Evolutionary conservation across 257 asterid genomes (phyloP).

Genomic region (Oldenlandia corymbosa): DNA sequence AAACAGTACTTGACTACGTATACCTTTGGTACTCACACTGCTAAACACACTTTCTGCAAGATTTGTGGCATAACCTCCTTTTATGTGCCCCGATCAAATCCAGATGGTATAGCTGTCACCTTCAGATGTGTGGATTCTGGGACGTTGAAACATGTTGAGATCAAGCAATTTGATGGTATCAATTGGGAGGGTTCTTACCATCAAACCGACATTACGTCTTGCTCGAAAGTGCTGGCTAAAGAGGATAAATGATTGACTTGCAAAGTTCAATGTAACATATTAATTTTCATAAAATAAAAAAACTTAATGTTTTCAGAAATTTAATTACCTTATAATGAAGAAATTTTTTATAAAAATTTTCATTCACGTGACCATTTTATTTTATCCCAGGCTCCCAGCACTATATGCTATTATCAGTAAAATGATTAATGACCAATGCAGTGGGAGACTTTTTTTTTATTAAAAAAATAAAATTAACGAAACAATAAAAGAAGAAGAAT

Average conservation of each 20-base stretch:
- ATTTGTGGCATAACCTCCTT: slow-evolving; percentile 85
- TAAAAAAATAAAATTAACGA: too few species aligned
- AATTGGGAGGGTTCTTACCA: slow-evolving; percentile 61
- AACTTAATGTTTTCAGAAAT: too few species aligned
- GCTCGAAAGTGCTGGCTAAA: slow-evolving; percentile 32
- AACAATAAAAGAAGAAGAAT: too few species aligned
- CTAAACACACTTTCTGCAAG: slow-evolving; percentile 80
- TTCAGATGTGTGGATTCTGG: slow-evolving; percentile 63
- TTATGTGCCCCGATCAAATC: slow-evolving; percentile 76
- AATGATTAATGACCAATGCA: too few species aligned
- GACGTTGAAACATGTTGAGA: slow-evolving; percentile 59
- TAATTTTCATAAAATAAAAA: too few species aligned
- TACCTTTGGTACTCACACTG: slow-evolving; percentile 75
- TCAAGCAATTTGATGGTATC: slow-evolving; percentile 53
- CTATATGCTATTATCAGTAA: too few species aligned
- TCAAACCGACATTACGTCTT: slow-evolving; percentile 39
- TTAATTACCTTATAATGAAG: too few species aligned
- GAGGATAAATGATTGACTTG: slow-evolving; percentile 18
- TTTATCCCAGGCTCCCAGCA: too few species aligned
- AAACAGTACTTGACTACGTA: slow-evolving; percentile 60
- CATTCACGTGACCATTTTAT: too few species aligned
- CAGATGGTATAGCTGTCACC: slow-evolving; percentile 63
- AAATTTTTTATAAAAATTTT: too few species aligned
- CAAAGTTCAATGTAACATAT: too few species aligned
- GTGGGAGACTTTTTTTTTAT: too few species aligned